A percentile compares a stretch with the other conserved stretches of the same genome.
phyloP scores from a whole-genome alignment of 805 yeast species.

The Candida vaughaniae region DNA sequence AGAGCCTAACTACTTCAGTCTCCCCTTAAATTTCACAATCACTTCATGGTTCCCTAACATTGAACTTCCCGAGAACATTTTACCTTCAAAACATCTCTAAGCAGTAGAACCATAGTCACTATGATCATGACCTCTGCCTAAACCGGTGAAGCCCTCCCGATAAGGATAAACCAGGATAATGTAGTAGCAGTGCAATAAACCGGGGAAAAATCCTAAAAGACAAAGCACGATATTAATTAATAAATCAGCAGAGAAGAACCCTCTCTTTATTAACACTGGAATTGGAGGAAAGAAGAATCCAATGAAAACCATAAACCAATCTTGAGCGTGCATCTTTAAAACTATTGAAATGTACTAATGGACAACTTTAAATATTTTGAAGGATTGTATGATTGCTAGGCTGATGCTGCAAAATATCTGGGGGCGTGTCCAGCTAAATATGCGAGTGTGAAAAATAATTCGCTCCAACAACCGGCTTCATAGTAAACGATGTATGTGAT shows the following conservation, averaged over 20 bases:
- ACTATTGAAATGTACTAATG: constrained; percentile 5
- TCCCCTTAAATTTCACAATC: no score
- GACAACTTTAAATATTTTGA: constrained; percentile 43
- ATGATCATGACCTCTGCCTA: constrained; percentile 31
- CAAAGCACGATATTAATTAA: constrained; percentile 71
- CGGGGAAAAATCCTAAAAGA: constrained; percentile 72
- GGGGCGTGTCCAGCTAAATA: no score
- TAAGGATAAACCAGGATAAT: constrained; percentile 73
- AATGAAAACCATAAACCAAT: constrained; percentile 64
- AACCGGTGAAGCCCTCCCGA: constrained; percentile 23
- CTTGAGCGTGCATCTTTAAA: constrained; percentile 41
- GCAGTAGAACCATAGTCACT: constrained; percentile 12
- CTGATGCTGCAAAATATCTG: no score
- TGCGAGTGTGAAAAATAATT: no score
- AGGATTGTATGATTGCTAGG: constrained; percentile 55
- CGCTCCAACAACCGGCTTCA: no score
- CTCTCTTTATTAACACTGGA: constrained; percentile 73
- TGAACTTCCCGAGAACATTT: no score
- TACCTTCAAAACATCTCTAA: no score
- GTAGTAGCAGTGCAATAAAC: constrained; percentile 74
- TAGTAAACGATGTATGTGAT: no score
- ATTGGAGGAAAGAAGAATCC: constrained; percentile 76
- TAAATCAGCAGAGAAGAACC: constrained; percentile 67
- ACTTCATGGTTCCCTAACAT: no score
- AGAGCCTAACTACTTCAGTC: no score